Evolutionary conservation across 805 yeast species (phyloP), one percentile per base, ranked within the genome.

Genomic region (Kazachstania psychrophila): DNA sequence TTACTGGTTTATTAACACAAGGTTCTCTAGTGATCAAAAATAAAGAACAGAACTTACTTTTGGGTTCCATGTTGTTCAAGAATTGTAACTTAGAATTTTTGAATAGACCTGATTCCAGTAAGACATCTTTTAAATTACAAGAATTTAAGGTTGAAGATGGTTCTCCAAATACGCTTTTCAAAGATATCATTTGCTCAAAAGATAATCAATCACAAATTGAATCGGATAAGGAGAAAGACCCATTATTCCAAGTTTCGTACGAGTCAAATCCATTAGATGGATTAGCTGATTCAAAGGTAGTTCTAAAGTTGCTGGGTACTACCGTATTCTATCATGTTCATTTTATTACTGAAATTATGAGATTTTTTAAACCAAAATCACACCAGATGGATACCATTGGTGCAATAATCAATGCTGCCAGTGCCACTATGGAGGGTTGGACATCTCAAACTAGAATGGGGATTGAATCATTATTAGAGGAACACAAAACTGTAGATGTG

Each of bases 371-470:
- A 33, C 95, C 96, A 1, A 95, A 96, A 15, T 77, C 76, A 41
- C 76, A 76, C 19, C 94, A 88, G 48, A 66, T 78, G 38, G 95
- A 88, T 51, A 87, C 96, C 0, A 76, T 92, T 16, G 89, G 87
- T 25, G 92, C 92, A 8, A 74, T 94, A 18, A 75, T 92, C 75
- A 79, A 75, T 57, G 97, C 96, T 1, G 98, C 99, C 0, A 95
- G 88, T 43, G 84, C 88, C 0, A 88, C 96, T 0, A 81, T 92
- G 40, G 96, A 87, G 51, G 96, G 94, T 2, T 66, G 92, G 44
- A 79, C 96, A 0, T 68, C 78, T 18, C 95, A 87, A 54, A 92
- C 97, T 0, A 68, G 96, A 50, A 70, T 92, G 43, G 97, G 97
- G 0, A 68, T 92, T 15, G 94, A 89, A 60, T 87, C 92, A 46